phyloP scores from a whole-genome alignment of 345 rosid genomes.

The Pistacia vera region DNA sequence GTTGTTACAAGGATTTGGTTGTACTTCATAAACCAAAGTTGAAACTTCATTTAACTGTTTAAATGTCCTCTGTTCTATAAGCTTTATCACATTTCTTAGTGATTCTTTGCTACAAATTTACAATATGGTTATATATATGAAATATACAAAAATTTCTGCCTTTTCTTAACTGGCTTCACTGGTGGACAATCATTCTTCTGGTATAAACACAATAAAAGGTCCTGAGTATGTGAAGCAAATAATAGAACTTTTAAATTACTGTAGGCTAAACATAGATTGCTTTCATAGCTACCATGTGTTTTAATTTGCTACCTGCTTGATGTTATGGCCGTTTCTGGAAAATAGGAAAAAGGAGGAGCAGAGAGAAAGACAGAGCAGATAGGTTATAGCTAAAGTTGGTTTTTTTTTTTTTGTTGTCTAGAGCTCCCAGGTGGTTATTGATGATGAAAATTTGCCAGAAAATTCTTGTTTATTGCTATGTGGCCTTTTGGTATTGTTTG shows the following conservation, averaged over 20 bases:
- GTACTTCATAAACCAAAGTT: not conserved
- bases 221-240: not conserved
- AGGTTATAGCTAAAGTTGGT: not conserved
- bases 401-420: not conserved
- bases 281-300: not conserved
- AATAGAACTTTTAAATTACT: not conserved
- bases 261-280: not conserved
- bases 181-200: not conserved
- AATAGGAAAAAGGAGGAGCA: not conserved
- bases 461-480: not conserved
- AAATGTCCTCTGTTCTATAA: not conserved
- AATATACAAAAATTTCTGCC: too few species aligned
- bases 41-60: not conserved
- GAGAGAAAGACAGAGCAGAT: not conserved
- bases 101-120: not conserved
- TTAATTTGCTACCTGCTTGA: not conserved
- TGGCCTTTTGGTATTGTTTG: not conserved
- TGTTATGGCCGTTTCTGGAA: not conserved
- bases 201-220: not conserved
- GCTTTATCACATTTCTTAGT: not conserved
- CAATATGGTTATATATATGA: not conserved
- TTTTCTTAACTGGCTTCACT: not conserved
- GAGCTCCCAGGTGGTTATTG: not conserved
- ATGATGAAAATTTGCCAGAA: not conserved
- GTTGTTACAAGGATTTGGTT: not conserved